A percentile compares a stretch with the other conserved stretches of the same genome.
Conservation (phyloP, 805 yeast genomes). For the Yamadazyma laniorum region DNA sequence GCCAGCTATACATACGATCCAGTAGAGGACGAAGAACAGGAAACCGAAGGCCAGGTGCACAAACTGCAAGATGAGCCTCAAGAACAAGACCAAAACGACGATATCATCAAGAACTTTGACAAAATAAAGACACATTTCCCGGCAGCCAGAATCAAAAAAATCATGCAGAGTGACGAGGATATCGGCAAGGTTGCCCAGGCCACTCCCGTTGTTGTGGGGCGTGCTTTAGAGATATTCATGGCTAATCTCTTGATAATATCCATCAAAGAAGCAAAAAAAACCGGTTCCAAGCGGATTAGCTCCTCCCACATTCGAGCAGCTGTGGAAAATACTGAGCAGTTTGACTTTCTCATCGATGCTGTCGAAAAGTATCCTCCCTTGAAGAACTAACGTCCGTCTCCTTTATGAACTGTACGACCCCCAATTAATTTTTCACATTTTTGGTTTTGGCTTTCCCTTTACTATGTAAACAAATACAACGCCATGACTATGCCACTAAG, state of each 20-base stretch:
- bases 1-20: constrained; percentile 7
- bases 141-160: constrained; percentile 89
- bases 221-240: constrained; percentile 90
- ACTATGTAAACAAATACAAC: too few relatives aligned
- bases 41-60: background rate
- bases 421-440: too few relatives aligned
- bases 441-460: too few relatives aligned
- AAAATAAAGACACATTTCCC: constrained; percentile 81
- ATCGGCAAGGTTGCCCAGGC: constrained; percentile 99
- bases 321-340: constrained; percentile 80
- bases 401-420: too few relatives aligned
- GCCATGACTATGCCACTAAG: too few relatives aligned
- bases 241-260: constrained; percentile 85
- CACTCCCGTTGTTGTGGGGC: constrained; percentile 96
- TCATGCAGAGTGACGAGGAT: constrained; percentile 98
- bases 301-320: constrained; percentile 84
- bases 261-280: constrained; percentile 68
- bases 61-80: constrained; percentile 2
- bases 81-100: background rate
- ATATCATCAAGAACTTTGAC: constrained; percentile 37
- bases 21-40: constrained; percentile 6
- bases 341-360: constrained; percentile 85
- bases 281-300: constrained; percentile 76
- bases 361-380: constrained; percentile 57
- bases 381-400: constrained; percentile 19